These are phyloP conservation scores for Melanopsichium pennsylvanicum DNA, from an alignment of 1,284 basidiomycete genomes.

Conservation along the genomic window DNA sequence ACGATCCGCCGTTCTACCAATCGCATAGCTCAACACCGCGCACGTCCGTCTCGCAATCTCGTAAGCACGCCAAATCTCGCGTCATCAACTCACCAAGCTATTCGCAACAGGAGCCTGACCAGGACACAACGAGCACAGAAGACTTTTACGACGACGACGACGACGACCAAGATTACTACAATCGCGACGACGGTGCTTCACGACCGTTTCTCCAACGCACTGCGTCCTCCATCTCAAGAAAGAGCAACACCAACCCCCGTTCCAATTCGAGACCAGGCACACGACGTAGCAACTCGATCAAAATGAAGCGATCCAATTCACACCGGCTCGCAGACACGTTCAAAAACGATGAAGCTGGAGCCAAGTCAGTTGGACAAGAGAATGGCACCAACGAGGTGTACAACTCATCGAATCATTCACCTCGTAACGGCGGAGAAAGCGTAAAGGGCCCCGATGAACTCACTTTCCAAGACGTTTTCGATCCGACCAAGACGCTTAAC, in stretches of 20 bases:
- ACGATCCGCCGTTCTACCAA: conserved; percentile 27
- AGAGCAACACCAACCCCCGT: too few relatives aligned
- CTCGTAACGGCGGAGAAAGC: too few relatives aligned
- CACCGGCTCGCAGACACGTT: conserved; percentile 6
- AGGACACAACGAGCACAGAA: conserved; percentile 22
- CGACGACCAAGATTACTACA: conserved; percentile 22
- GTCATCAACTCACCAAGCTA: not conserved
- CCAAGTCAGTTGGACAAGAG: conserved; percentile 5
- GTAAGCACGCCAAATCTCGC: conserved; percentile 12
- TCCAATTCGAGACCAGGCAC: conserved; percentile 5
- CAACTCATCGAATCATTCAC: too few relatives aligned
- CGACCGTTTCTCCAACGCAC: conserved; percentile 13
- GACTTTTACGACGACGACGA: conserved; percentile 33
- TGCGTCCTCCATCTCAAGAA: conserved; percentile 8
- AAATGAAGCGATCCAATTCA: conserved; percentile 34
- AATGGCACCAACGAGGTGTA: not conserved
- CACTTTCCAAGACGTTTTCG: conserved; percentile 46
- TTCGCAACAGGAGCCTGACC: conserved; percentile 9
- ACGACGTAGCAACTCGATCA: conserved; percentile 31
- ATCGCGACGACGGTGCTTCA: conserved; percentile 8
- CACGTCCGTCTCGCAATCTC: conserved; percentile 19
- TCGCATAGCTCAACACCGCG: conserved; percentile 31
- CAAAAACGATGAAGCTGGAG: conserved; percentile 17
- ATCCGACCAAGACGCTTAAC: conserved; percentile 43
- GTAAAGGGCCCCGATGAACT: conserved; percentile 9